Evolutionary conservation across 2,329 filamentous ascomycete genomes (phyloP).

Genomic region (Fusarium mexicanum): DNA sequence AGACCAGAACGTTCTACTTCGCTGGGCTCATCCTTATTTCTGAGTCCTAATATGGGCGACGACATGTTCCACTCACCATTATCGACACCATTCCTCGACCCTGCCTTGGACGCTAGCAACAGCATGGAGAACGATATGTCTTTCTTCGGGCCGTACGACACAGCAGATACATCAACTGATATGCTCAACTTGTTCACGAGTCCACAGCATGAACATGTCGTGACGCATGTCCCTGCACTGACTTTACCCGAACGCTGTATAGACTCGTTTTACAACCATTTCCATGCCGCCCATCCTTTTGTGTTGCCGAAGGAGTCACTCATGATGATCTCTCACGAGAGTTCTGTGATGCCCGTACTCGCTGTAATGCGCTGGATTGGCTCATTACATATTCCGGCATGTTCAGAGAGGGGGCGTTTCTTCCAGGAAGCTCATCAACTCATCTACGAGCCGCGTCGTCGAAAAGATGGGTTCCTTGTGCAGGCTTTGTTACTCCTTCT

Average conservation of each 20-base stretch:
- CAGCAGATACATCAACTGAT: conserved; percentile 40
- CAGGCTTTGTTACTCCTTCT: conserved; percentile 82
- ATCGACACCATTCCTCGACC: conserved; percentile 25
- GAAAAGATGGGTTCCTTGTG: conserved; percentile 70
- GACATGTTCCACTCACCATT: conserved; percentile 32
- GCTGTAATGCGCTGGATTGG: conserved; percentile 67
- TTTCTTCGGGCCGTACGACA: conserved; percentile 23
- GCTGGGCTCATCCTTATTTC: conserved; percentile 7
- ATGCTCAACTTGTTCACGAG: conserved; percentile 27
- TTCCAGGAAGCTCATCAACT: conserved; percentile 67
- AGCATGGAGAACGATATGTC: conserved; percentile 16
- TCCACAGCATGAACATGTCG: conserved; percentile 23
- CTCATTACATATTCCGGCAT: conserved; percentile 63
- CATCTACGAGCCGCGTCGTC: conserved; percentile 57
- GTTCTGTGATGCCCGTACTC: conserved; percentile 58
- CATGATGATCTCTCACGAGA: conserved; percentile 59
- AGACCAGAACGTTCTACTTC: conserved; percentile 46
- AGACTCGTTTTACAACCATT: conserved; percentile 67
- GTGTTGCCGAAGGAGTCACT: conserved; percentile 64
- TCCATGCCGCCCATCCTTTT: conserved; percentile 67
- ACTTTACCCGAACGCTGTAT: conserved; percentile 63
- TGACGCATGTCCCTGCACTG: conserved; percentile 36
- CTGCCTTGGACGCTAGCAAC: not conserved
- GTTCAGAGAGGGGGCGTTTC: conserved; percentile 57
- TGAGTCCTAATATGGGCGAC: conserved; percentile 25